phyloP scores from a whole-genome alignment of 108 stramenopile species.

The Skeletonema tropicum region DNA sequence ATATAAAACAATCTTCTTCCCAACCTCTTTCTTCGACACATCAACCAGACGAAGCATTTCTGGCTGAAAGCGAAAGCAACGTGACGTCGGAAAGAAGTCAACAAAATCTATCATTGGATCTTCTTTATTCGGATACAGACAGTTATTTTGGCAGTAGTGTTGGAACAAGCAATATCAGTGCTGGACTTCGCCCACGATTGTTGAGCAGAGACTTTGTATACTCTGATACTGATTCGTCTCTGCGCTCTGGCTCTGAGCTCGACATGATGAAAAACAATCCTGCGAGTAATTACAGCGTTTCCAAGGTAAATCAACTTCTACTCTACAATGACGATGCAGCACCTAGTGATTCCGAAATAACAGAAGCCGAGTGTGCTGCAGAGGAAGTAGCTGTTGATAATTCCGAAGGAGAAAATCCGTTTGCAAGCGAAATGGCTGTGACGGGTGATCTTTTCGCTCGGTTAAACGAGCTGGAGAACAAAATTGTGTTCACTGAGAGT shows the following conservation, averaged over 20 bases:
- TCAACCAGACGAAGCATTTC: background rate
- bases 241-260: conserved; percentile 4
- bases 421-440: background rate
- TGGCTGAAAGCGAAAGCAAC: background rate
- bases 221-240: background rate
- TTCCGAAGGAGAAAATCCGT: background rate
- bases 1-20: background rate
- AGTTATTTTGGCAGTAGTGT: background rate
- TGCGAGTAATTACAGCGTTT: background rate
- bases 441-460: conserved; percentile 1
- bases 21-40: background rate
- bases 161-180: background rate
- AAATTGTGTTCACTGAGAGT: background rate
- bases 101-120: background rate
- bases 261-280: background rate
- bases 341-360: background rate
- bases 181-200: background rate
- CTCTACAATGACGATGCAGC: background rate
- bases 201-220: background rate
- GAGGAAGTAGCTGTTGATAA: background rate
- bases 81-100: background rate
- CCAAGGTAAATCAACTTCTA: background rate
- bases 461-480: conserved; percentile 1
- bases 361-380: background rate
- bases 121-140: conserved; percentile 9